These are phyloP conservation scores for Viridothelium virens DNA, from an alignment of 495 filamentous ascomycete genomes.

Conservation along the genomic window DNA sequence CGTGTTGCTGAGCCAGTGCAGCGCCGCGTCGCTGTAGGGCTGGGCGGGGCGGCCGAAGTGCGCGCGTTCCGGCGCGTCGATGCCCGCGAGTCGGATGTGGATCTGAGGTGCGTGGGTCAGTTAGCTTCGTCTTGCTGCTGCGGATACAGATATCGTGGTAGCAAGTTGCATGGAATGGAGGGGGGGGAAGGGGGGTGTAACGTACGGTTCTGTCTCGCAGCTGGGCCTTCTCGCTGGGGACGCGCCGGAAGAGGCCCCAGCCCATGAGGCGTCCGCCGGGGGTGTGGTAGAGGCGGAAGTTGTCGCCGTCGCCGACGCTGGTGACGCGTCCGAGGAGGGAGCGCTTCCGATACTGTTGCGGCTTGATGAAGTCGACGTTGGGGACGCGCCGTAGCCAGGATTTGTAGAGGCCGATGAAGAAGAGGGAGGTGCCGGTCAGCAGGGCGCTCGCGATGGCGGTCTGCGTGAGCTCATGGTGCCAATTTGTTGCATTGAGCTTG, in stretches of 20 bases:
- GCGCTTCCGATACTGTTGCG: constrained; percentile 58
- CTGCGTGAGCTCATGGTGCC: constrained; percentile 56
- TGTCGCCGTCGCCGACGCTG: constrained; percentile 91
- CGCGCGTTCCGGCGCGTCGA: constrained; percentile 86
- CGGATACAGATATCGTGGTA: background rate
- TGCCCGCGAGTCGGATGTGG: constrained; percentile 76
- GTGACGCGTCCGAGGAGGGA: constrained; percentile 79
- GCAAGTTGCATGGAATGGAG: no score
- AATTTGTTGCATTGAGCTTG: constrained; percentile 50
- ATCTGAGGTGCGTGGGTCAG: constrained; percentile 37
- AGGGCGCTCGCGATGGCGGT: constrained; percentile 58
- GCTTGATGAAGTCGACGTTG: constrained; percentile 59
- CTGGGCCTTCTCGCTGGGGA: constrained; percentile 58
- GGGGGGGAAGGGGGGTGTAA: constrained; percentile 14
- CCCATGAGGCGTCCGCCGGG: constrained; percentile 78
- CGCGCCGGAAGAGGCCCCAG: constrained; percentile 71
- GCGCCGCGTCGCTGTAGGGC: constrained; percentile 71
- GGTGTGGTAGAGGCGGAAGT: constrained; percentile 88
- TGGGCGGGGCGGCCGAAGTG: constrained; percentile 88
- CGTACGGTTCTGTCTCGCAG: constrained; percentile 71
- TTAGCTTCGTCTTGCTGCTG: background rate
- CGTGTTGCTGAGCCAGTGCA: constrained; percentile 72
- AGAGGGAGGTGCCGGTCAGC: constrained; percentile 61
- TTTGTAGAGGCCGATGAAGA: constrained; percentile 55
- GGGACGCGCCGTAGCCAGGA: constrained; percentile 76